phyloP scores from a whole-genome alignment of 805 yeast species.

The Maudiozyma saulgeensis region DNA sequence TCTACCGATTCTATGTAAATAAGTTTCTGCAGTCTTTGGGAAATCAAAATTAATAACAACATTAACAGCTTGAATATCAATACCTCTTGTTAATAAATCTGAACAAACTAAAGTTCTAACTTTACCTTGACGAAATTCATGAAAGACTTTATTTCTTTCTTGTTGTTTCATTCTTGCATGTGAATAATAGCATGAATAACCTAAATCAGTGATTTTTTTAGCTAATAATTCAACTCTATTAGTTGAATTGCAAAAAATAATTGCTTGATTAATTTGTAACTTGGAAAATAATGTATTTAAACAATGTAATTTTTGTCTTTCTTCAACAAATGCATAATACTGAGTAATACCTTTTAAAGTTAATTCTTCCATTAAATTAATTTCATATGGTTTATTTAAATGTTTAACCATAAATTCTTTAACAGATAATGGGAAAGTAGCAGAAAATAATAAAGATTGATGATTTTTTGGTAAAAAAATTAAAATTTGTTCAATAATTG shows the following conservation, averaged over 20 bases:
- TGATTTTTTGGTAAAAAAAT: conserved; percentile 67
- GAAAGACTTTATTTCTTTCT: conserved; percentile 96
- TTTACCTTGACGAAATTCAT: conserved; percentile 96
- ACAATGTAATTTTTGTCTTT: conserved; percentile 90
- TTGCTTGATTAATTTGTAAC: conserved; percentile 90
- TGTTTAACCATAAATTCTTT: conserved; percentile 88
- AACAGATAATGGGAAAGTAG: conserved; percentile 93
- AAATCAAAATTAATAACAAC: conserved; percentile 97
- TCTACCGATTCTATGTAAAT: conserved; percentile 96
- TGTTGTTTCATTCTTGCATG: conserved; percentile 97
- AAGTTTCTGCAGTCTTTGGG: conserved; percentile 97
- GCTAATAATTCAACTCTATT: conserved; percentile 93
- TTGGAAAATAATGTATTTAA: conserved; percentile 89
- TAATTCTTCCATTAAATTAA: conserved; percentile 94
- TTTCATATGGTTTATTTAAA: conserved; percentile 85
- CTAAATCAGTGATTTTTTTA: conserved; percentile 90
- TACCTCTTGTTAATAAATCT: conserved; percentile 93
- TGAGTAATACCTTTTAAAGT: conserved; percentile 95
- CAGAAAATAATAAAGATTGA: conserved; percentile 84
- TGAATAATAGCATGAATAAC: conserved; percentile 92
- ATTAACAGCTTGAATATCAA: conserved; percentile 97
- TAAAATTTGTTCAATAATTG: conserved; percentile 78
- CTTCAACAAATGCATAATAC: conserved; percentile 97
- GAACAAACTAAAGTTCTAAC: conserved; percentile 96
- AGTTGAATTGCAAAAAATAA: conserved; percentile 94